These are phyloP conservation scores for Aspergillus baeticus DNA, from an alignment of 495 filamentous ascomycete species.

Conservation along the genomic window DNA sequence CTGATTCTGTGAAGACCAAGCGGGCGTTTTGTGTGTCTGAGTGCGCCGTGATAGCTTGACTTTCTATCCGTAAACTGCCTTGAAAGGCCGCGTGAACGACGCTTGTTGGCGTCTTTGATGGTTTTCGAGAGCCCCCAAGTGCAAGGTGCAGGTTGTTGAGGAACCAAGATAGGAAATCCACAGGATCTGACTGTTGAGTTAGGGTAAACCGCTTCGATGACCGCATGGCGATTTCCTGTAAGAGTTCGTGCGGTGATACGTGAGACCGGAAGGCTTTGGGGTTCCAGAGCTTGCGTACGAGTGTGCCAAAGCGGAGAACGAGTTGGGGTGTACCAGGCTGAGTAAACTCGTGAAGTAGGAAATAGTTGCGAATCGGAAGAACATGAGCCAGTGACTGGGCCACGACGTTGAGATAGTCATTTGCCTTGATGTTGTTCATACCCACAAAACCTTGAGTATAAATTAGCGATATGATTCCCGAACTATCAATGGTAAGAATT, in stretches of 20 bases:
- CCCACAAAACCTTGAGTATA: constrained; percentile 74
- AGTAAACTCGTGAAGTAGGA: constrained; percentile 72
- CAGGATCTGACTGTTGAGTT: constrained; percentile 88
- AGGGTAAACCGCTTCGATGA: constrained; percentile 93
- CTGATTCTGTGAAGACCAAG: constrained; percentile 90
- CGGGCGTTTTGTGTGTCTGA: constrained; percentile 81
- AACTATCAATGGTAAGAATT: not conserved
- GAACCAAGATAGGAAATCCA: constrained; percentile 97
- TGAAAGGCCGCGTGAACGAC: constrained; percentile 93
- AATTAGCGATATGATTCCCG: constrained; percentile 9
- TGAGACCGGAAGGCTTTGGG: constrained; percentile 94
- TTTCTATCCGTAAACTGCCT: constrained; percentile 86
- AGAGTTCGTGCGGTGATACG: constrained; percentile 94
- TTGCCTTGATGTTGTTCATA: constrained; percentile 99
- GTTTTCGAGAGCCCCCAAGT: constrained; percentile 86
- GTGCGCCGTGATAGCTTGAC: constrained; percentile 89
- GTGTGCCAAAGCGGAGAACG: constrained; percentile 77
- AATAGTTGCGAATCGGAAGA: constrained; percentile 83
- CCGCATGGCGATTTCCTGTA: constrained; percentile 88
- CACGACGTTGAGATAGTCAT: constrained; percentile 97
- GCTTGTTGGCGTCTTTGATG: constrained; percentile 59
- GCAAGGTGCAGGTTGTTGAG: constrained; percentile 91
- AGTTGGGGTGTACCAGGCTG: constrained; percentile 52
- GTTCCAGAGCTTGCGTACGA: constrained; percentile 98
- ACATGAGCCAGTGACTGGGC: constrained; percentile 94